Conservation (phyloP, 345 rosid species). For the Physaria fendleri region DNA sequence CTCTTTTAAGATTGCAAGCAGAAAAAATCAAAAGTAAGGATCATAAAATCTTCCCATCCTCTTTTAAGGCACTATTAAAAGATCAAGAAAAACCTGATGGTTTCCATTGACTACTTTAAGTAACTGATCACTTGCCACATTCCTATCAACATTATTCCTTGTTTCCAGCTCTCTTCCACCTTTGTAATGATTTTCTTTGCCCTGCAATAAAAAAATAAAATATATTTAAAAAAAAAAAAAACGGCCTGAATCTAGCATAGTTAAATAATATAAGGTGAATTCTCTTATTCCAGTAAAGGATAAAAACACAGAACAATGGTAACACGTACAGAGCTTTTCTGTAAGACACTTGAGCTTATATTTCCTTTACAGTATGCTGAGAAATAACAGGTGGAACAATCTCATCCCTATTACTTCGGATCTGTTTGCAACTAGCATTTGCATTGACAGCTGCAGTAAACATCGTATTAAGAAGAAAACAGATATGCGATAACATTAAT, state of each 20-base stretch:
- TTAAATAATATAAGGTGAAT: not conserved
- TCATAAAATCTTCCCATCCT: constrained; percentile 4
- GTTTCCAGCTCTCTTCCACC: constrained; percentile 33
- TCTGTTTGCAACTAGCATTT: constrained; percentile 28
- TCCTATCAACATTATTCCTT: constrained; percentile 25
- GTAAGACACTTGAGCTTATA: constrained; percentile 26
- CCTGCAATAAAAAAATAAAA: constrained; percentile 14
- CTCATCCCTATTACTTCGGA: constrained; percentile 33
- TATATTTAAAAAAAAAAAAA: not conserved
- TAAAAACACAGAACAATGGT: constrained; percentile 1
- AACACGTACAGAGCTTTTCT: constrained; percentile 40
- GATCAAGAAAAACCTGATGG: constrained; percentile 39
- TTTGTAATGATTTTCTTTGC: constrained; percentile 9
- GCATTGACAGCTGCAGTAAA: constrained; percentile 45
- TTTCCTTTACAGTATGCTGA: constrained; percentile 29
- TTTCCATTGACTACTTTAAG: constrained; percentile 25
- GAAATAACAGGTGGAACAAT: constrained; percentile 31
- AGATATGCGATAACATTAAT: constrained; percentile 2
- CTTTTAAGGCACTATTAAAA: constrained; percentile 10
- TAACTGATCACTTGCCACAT: constrained; percentile 32
- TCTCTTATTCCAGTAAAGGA: not conserved
- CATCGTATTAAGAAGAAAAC: constrained; percentile 7
- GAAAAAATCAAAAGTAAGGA: constrained; percentile 17
- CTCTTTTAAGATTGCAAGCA: constrained; percentile 13
- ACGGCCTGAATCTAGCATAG: not conserved